Evolutionary conservation across 1,284 basidiomycete species (phyloP), one percentile per base, ranked within the genome.

Genomic region (Sanghuangporus weigelae): DNA sequence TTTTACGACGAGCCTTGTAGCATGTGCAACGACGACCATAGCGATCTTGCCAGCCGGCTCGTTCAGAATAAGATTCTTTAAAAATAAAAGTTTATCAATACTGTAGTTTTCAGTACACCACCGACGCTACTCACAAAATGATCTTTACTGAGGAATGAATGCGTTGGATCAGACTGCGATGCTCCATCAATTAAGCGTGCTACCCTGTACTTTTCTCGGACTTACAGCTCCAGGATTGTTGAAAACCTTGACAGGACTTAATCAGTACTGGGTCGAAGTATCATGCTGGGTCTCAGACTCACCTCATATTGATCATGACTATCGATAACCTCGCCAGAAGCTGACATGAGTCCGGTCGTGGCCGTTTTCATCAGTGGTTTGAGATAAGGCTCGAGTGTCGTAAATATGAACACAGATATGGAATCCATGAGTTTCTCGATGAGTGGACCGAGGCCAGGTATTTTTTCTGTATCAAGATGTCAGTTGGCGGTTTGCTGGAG

Each of bases 391-490:
- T 91, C 89, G 21, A 94, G 76, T 0, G 90, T 92, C 1, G 90
- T 91, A 71, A 90, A 89, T 8, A 93, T 85, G 70, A 93, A 93
- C 7, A 93, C 90, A 48, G 84, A 82, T 63, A 93, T 86, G 1
- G 86, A 85, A 70, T 95, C 91, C 71, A 81, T 85, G 59, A 97
- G 78, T 75, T 93, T 95, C 68, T 96, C 93, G 55, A 95, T 84
- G 59, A 96, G 74, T 0, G 87, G 75, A 1, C 81, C 79, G 12
- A 90, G 75, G 4, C 88, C 87, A 6, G 88, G 88, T 50, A 90
- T 90, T 73, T 84, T 88, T 73, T 90, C 87, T 83, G 65, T 36
- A 38, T 31, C 16, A 12, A 38, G 36, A 57, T 59, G 35, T 23
- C 23, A 26, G 44, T 12, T 35, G 16, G n/a, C 16, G 3, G 16